A percentile compares a stretch with the other conserved stretches of the same genome.
phyloP scores from a whole-genome alignment of 148 eudicot species.

The Salicornia ramosissima region DNA sequence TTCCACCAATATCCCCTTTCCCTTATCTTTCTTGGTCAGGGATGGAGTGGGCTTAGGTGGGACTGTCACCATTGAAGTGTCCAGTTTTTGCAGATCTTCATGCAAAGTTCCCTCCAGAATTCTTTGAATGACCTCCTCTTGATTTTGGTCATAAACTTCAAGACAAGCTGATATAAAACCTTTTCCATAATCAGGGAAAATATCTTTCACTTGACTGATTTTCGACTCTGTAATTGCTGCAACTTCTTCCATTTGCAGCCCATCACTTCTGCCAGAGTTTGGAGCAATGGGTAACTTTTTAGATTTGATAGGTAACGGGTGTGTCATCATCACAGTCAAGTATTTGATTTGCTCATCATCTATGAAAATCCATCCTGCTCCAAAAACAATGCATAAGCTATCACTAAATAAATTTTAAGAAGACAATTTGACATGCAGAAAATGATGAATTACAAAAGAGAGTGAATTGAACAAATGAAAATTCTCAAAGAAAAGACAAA shows the following conservation, averaged over 20 bases:
- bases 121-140: slow-evolving; percentile 90
- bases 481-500: background rate
- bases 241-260: slow-evolving; percentile 54
- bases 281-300: slow-evolving; percentile 26
- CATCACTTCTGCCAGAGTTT: slow-evolving; percentile 29
- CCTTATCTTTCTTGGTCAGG: slow-evolving; percentile 51
- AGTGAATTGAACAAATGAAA: background rate
- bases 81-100: slow-evolving; percentile 62
- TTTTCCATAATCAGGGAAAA: slow-evolving; percentile 87
- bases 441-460: background rate
- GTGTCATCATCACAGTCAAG: slow-evolving; percentile 47
- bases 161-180: slow-evolving; percentile 89
- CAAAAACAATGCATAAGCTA: slow-evolving; percentile 7
- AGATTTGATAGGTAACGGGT: slow-evolving; percentile 29
- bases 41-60: slow-evolving; percentile 45
- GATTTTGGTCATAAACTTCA: slow-evolving; percentile 76
- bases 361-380: slow-evolving; percentile 73
- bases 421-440: background rate
- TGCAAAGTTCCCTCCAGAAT: slow-evolving; percentile 87
- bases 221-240: slow-evolving; percentile 65
- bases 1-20: slow-evolving; percentile 63
- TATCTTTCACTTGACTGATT: slow-evolving; percentile 86
- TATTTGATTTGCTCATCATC: slow-evolving; percentile 69
- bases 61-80: slow-evolving; percentile 48
- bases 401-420: slow-evolving; percentile 4